Evolutionary conservation across 2,329 filamentous ascomycete species (phyloP).

Genomic region (Tolypocladium cylindrosporum): DNA sequence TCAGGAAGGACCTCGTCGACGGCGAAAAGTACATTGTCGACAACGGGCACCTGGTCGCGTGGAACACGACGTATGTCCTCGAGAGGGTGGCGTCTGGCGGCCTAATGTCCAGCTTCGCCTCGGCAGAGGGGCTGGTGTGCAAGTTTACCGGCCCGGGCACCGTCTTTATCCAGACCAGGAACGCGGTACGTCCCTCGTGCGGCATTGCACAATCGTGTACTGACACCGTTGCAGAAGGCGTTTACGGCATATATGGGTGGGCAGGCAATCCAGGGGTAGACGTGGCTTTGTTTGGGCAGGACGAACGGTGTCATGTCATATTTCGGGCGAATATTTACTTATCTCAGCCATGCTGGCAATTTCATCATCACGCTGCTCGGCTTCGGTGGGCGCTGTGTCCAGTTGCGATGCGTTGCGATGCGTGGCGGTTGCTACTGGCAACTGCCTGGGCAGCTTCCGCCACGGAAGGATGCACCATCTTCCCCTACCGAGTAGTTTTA

Average conservation of each 20-base stretch:
- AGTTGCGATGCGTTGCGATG: not conserved
- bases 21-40: slow-evolving; percentile 88
- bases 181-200: slow-evolving; percentile 45
- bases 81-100: slow-evolving; percentile 86
- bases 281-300: not conserved
- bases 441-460: too few relatives aligned
- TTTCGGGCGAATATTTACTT: not conserved
- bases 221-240: slow-evolving; percentile 27
- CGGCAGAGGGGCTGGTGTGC: slow-evolving; percentile 84
- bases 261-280: slow-evolving; percentile 26
- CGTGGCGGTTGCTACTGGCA: not conserved
- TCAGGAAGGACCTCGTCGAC: slow-evolving; percentile 68
- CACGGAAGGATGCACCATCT: not conserved
- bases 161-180: slow-evolving; percentile 86
- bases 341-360: too few relatives aligned
- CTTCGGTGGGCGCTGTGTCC: not conserved
- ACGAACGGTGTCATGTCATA: not conserved
- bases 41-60: slow-evolving; percentile 88
- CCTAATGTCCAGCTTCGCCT: slow-evolving; percentile 76
- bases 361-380: not conserved
- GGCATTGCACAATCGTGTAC: not conserved
- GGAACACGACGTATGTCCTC: slow-evolving; percentile 91
- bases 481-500: too few relatives aligned
- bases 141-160: slow-evolving; percentile 89
- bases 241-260: slow-evolving; percentile 43